These are phyloP conservation scores for Aspergillus taichungensis DNA, from an alignment of 495 filamentous ascomycete species.

Conservation along the genomic window DNA sequence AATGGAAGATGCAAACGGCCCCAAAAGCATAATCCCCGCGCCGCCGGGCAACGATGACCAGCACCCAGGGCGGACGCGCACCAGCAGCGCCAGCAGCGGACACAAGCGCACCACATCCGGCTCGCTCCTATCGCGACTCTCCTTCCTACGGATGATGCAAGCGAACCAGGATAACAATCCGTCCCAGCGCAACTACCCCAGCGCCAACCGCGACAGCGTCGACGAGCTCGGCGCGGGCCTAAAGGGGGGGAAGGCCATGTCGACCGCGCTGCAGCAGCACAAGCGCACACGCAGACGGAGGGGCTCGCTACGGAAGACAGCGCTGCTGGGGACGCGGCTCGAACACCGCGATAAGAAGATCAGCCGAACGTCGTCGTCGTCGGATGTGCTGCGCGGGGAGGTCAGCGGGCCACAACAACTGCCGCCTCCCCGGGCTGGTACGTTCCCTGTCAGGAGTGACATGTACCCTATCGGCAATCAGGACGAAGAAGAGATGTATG, in stretches of 20 bases:
- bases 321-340: conserved; percentile 59
- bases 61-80: conserved; percentile 27
- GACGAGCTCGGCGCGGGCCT: conserved; percentile 23
- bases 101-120: conserved; percentile 61
- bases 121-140: conserved; percentile 43
- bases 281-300: conserved; percentile 64
- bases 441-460: conserved; percentile 8
- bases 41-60: conserved; percentile 17
- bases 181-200: conserved; percentile 31
- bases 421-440: conserved; percentile 1
- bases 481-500: conserved; percentile 9
- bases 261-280: conserved; percentile 48
- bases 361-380: conserved; percentile 12
- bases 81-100: conserved; percentile 32
- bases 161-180: conserved; percentile 18
- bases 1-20: conserved; percentile 33
- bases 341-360: conserved; percentile 41
- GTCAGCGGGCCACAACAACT: conserved; percentile 12
- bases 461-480: conserved; percentile 11
- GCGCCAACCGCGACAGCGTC: conserved; percentile 34
- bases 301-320: conserved; percentile 72
- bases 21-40: conserved; percentile 18
- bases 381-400: conserved; percentile 37
- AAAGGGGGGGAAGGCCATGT: conserved; percentile 44
- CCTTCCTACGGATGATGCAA: conserved; percentile 49